Conservation (phyloP, 192 early-diverging fungal genomes). For the Phlyctochytrium planicorne region DNA sequence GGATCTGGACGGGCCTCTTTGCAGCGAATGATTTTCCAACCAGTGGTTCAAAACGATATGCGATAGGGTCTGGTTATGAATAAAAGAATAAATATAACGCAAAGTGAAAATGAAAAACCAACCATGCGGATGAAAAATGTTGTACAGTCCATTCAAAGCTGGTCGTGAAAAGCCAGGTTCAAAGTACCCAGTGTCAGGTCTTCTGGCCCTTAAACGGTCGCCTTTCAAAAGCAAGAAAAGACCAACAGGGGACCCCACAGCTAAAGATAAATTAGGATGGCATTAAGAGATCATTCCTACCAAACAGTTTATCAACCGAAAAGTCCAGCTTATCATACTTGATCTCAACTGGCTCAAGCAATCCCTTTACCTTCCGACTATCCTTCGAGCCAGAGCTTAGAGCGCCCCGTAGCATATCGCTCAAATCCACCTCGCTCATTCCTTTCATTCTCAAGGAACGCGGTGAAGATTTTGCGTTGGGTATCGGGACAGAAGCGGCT, state of each 20-base stretch:
- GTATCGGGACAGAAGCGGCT: conserved; percentile 1
- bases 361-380: conserved; percentile 24
- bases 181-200: conserved; percentile 1
- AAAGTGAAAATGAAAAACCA: not conserved
- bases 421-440: conserved; percentile 43
- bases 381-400: not conserved
- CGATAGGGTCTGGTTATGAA: conserved; percentile 72
- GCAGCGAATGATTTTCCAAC: conserved; percentile 57
- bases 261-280: conserved; percentile 18
- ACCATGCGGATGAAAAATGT: conserved; percentile 70
- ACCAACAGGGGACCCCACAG: conserved; percentile 80
- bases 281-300: conserved; percentile 22
- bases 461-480: not conserved
- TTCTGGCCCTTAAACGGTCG: conserved; percentile 49
- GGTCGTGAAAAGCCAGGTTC: conserved; percentile 43
- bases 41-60: conserved; percentile 72
- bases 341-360: conserved; percentile 38
- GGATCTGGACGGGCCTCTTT: conserved; percentile 70
- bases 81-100: too few relatives aligned
- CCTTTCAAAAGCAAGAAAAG: conserved; percentile 77
- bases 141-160: conserved; percentile 71
- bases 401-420: conserved; percentile 35
- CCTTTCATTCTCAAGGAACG: conserved; percentile 5
- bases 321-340: conserved; percentile 57
- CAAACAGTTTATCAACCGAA: conserved; percentile 73